Conservation (phyloP, 2,329 filamentous ascomycete genomes). For the Penicillium expansum region DNA sequence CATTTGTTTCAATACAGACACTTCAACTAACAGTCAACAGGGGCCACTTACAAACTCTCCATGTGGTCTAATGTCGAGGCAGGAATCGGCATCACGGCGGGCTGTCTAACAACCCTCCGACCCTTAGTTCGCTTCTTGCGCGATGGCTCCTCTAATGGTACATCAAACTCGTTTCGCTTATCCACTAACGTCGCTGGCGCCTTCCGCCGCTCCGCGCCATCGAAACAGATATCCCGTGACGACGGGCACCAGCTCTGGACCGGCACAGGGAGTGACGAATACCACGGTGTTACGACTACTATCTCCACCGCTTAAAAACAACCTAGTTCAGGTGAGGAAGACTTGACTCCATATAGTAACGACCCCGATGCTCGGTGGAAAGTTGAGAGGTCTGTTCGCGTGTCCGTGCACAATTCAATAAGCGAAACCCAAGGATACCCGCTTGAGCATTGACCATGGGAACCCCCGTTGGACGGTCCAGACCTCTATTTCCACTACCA, state of each 20-base stretch:
- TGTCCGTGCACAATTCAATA: constrained; percentile 21
- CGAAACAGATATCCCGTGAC: constrained; percentile 5
- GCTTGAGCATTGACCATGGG: too few relatives aligned
- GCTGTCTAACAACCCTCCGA: constrained; percentile 39
- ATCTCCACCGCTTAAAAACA: constrained; percentile 18
- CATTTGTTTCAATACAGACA: too few relatives aligned
- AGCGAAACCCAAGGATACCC: too few relatives aligned
- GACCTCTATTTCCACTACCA: too few relatives aligned
- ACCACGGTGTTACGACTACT: constrained; percentile 25
- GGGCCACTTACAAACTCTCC: constrained; percentile 46
- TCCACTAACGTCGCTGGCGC: constrained; percentile 14
- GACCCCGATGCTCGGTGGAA: constrained; percentile 12
- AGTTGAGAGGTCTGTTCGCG: constrained; percentile 21
- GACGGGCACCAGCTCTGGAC: constrained; percentile 20
- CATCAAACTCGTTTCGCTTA: constrained; percentile 19
- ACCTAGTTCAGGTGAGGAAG: constrained; percentile 24
- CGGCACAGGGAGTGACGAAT: constrained; percentile 18
- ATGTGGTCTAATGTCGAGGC: constrained; percentile 38
- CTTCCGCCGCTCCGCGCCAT: constrained; percentile 10
- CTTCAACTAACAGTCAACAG: constrained; percentile 25
- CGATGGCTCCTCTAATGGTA: constrained; percentile 21
- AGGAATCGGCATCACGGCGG: constrained; percentile 39
- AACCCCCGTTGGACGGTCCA: too few relatives aligned
- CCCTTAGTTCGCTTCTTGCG: constrained; percentile 44
- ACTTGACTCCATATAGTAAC: constrained; percentile 12